Percentiles rank a stretch among this genome's conserved stretches.
Evolutionary conservation across 768 basidiomycete genomes (phyloP).

Genomic region (Filobasidium wieringae): DNA sequence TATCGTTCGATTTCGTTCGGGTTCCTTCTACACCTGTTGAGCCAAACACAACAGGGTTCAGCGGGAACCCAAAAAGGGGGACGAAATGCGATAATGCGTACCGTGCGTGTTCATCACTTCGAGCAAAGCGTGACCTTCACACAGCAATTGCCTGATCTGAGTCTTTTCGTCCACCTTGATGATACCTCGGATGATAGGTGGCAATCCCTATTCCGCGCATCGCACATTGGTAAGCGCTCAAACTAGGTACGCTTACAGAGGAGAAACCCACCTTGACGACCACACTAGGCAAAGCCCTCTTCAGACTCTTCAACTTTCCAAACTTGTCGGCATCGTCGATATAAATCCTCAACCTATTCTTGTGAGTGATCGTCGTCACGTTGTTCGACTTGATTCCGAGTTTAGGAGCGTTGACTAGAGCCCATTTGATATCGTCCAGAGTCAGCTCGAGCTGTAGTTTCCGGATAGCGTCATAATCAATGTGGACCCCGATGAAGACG

Average conservation of each 20-base stretch:
- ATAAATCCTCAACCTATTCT: constrained; percentile 40
- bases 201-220: constrained; percentile 53
- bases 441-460: constrained; percentile 87
- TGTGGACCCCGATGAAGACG: constrained; percentile 82
- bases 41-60: neutral
- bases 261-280: constrained; percentile 63
- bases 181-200: constrained; percentile 77
- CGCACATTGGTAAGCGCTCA: neutral
- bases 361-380: constrained; percentile 34
- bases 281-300: constrained; percentile 67
- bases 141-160: constrained; percentile 81
- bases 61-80: neutral
- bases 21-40: constrained; percentile 74
- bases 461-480: constrained; percentile 75
- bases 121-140: constrained; percentile 92
- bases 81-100: constrained; percentile 37
- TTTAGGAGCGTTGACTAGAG: constrained; percentile 72
- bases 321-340: constrained; percentile 40
- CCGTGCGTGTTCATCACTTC: constrained; percentile 97
- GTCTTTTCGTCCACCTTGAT: constrained; percentile 91
- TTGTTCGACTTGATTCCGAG: constrained; percentile 78
- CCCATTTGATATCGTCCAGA: constrained; percentile 84
- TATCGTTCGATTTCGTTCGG: constrained; percentile 87
- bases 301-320: constrained; percentile 60
- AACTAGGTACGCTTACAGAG: neutral